Base-by-base conservation (phyloP, 1,139 yeast genomes). In the Meyerozyma smithsonii region DNA sequence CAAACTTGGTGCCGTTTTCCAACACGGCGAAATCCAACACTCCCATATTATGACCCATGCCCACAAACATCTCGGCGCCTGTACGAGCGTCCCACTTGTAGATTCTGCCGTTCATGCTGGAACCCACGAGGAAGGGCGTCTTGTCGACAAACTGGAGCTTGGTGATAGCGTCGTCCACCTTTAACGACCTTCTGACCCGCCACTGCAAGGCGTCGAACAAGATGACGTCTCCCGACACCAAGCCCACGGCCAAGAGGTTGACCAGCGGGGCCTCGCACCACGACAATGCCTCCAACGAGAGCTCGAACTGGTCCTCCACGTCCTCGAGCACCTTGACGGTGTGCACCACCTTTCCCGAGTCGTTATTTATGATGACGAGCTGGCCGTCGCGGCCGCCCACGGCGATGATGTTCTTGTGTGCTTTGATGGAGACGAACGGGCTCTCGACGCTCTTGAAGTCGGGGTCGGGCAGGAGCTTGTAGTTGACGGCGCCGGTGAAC, bases 11-110 rank as follows among this genome's bases (percentile, higher is more conserved):
- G 32, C 87, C 90, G 35, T 74, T 65, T n/a, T 79, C 79, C 32
- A 70, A 58, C 36, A 80, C 54, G 11, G 84, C 79, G 59, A 90
- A 89, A 53, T 89, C 97, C 45, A 92, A 73, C 11, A 92, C 81
- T 42, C 97, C 97, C 84, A 87, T 86, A 59, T 84, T 86, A 61
- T 92, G 98, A 17, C 98, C 99, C 36, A 79, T 79, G 48, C 95
- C 95, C 28, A 72, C 83, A 66, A 84, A 85, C 39, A 83, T 60
- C 49, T 78, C 81, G 42, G 72, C 76, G 41, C 96, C 95, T 3
- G 89, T 83, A 66, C 96, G 80, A 8, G 85, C 81, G 61, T 94
- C 97, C 85, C 90, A 89, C 60, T 84, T 81, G 62, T 83, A 83
- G 30, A 92, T 76, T 50, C 77, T 78, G 40, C 97, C 97, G 56